These are phyloP conservation scores for Backusella tarrabulga DNA, from an alignment of 192 early-diverging fungal species.

Conservation along the genomic window DNA sequence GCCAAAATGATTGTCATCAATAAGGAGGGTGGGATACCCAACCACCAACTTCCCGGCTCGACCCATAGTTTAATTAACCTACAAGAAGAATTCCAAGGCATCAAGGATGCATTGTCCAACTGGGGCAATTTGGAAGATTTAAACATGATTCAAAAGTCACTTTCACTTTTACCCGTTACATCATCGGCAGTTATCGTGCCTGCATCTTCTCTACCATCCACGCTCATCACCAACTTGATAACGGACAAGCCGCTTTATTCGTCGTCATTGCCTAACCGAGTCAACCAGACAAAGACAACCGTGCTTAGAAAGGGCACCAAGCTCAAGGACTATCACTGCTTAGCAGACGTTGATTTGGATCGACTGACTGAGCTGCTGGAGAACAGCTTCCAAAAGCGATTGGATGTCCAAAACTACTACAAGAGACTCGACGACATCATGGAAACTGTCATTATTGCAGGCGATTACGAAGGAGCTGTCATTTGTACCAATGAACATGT, in stretches of 20 bases:
- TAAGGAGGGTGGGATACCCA: conserved; percentile 64
- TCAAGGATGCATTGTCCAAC: conserved; percentile 37
- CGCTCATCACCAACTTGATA: conserved; percentile 69
- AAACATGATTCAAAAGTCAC: conserved; percentile 61
- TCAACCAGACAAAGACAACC: conserved; percentile 58
- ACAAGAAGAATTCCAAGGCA: conserved; percentile 66
- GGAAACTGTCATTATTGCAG: conserved; percentile 72
- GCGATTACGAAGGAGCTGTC: conserved; percentile 90
- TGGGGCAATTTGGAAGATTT: conserved; percentile 46
- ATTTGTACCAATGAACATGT: conserved; percentile 72
- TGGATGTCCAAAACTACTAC: conserved; percentile 59
- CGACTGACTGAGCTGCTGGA: conserved; percentile 67
- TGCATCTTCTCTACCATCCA: conserved; percentile 37
- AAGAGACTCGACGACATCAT: conserved; percentile 50
- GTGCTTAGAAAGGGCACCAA: conserved; percentile 77
- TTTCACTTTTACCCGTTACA: conserved; percentile 66
- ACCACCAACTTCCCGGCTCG: conserved; percentile 44
- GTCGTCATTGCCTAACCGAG: conserved; percentile 46
- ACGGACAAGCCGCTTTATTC: conserved; percentile 75
- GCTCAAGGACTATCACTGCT: conserved; percentile 53
- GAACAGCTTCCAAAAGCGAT: conserved; percentile 64
- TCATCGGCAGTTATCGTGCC: conserved; percentile 78
- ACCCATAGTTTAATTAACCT: conserved; percentile 79
- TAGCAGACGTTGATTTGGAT: conserved; percentile 55
- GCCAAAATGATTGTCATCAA: conserved; percentile 69